Conservation (phyloP, 2,329 filamentous ascomycete species). For the Claviceps purpurea region DNA sequence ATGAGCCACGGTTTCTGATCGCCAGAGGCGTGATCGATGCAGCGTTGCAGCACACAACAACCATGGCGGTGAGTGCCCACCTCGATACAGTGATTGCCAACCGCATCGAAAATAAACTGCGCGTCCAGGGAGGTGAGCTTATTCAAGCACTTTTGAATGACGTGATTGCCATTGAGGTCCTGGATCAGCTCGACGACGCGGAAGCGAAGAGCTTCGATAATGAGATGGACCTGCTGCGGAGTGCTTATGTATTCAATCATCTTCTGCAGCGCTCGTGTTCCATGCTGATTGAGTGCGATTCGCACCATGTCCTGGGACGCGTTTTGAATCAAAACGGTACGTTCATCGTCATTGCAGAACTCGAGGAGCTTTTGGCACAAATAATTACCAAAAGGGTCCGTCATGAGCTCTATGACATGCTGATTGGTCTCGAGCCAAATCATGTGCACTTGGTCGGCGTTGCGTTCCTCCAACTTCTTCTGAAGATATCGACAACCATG, state of each 20-base stretch:
- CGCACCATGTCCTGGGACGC: slow-evolving; percentile 76
- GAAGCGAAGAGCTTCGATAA: slow-evolving; percentile 70
- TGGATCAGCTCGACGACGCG: slow-evolving; percentile 91
- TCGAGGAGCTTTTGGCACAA: slow-evolving; percentile 97
- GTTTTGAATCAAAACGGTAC: slow-evolving; percentile 83
- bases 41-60: slow-evolving; percentile 94
- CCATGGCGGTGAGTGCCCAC: slow-evolving; percentile 96
- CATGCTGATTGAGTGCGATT: slow-evolving; percentile 94
- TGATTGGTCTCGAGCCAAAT: slow-evolving; percentile 91
- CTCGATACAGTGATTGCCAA: slow-evolving; percentile 71
- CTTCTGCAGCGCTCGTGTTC: slow-evolving; percentile 91
- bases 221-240: slow-evolving; percentile 69
- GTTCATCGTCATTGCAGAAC: slow-evolving; percentile 88
- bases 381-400: slow-evolving; percentile 97
- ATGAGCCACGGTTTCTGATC: slow-evolving; percentile 82
- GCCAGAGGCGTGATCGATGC: slow-evolving; percentile 91
- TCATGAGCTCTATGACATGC: slow-evolving; percentile 96
- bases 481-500: slow-evolving; percentile 94
- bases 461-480: slow-evolving; percentile 89
- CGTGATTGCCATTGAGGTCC: slow-evolving; percentile 95
- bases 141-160: slow-evolving; percentile 98
- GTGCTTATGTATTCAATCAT: slow-evolving; percentile 98
- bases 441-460: slow-evolving; percentile 70
- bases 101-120: slow-evolving; percentile 94
- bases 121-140: slow-evolving; percentile 74